phyloP scores from a whole-genome alignment of 129 eudicot genomes.

The Apium graveolens region DNA sequence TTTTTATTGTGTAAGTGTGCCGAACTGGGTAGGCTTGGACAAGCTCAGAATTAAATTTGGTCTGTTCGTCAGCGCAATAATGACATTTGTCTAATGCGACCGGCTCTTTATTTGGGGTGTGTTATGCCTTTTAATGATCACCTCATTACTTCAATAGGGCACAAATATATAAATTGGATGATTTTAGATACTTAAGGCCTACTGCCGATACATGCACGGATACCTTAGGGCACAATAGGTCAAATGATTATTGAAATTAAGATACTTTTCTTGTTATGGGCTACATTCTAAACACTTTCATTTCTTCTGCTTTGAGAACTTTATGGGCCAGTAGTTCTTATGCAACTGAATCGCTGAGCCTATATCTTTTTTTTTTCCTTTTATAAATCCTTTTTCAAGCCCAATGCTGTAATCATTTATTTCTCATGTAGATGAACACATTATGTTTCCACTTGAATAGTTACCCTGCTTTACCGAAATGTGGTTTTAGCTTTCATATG shows the following conservation, averaged over 20 bases:
- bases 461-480: background rate
- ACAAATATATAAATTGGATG: background rate
- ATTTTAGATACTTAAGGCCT: background rate
- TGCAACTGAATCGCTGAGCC: background rate
- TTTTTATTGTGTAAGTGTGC: background rate
- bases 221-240: no score
- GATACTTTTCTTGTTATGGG: background rate
- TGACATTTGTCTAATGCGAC: background rate
- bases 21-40: background rate
- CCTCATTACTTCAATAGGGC: background rate
- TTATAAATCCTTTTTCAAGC: background rate
- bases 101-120: background rate
- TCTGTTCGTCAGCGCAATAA: background rate
- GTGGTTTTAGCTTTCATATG: background rate
- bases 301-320: background rate
- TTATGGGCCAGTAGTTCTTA: background rate
- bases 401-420: background rate
- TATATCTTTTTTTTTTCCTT: no score
- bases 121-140: background rate
- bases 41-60: background rate
- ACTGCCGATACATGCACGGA: background rate
- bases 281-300: background rate
- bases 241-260: background rate
- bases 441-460: background rate
- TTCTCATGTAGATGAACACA: background rate